Evolutionary conservation across 257 asterid species (phyloP), one percentile per base, ranked within the genome.

Genomic region (Jasminum sambac): DNA sequence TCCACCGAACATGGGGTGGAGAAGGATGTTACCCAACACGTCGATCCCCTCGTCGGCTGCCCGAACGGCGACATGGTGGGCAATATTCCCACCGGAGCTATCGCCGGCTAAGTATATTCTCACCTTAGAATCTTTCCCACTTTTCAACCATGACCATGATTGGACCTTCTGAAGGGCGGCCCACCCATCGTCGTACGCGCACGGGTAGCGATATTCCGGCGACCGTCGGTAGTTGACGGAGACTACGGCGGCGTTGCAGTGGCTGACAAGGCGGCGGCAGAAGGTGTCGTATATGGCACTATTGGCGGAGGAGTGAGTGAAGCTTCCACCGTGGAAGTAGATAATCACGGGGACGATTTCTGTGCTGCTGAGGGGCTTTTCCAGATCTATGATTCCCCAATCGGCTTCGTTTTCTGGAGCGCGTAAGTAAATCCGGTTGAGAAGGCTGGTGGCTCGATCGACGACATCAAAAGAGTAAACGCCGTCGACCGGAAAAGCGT

Each of bases 321-420:
- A 68, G 63, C 72, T 68, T 50, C 72, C 72, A n/a, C 72, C 72
- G 46, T 68, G 72, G 64, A 50, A 68, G 72, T 43, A 68, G 2
- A 69, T 60, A 11, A 69, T 69, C 14, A 69, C 66, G 11, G 73
- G 73, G 0, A 69, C 66, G 13, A 69, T 57, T 23, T 69, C 66
- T 1, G 38, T 57, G 1, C 17, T 26, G 25, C 36, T 39, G 25
- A 69, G 52, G n/a, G 73, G 73, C 55, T 69, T 69, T 4, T 69
- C 66, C 4, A 55, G 73, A 14, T 69, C 73, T 10, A 57, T 14
- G 37, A 57, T 69, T 36, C 57, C 66, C 73, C 66, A 60, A 1
- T 12, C 55, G 57, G 66, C 5, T 41, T 57, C 40, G 23, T 57
- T 57, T 69, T 57, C 73, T 6, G 39, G 50, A 57, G 73, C 66